These are phyloP conservation scores for Naganishia onofrii DNA, from an alignment of 768 basidiomycete species.

Conservation along the genomic window DNA sequence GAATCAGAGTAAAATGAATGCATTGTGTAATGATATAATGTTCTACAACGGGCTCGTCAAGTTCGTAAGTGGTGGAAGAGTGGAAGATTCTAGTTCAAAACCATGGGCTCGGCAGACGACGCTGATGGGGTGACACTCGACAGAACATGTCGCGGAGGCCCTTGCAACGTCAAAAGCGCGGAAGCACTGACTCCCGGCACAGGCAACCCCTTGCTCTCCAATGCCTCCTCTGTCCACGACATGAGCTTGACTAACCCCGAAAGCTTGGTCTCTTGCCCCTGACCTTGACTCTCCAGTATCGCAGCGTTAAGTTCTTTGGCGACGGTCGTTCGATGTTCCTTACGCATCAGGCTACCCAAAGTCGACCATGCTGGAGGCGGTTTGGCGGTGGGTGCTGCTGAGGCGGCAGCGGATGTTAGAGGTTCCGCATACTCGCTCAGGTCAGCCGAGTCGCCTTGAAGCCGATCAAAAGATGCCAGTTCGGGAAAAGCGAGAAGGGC, in stretches of 20 bases:
- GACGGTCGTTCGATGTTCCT: conserved; percentile 87
- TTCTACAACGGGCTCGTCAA: neutral
- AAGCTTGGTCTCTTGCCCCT: conserved; percentile 88
- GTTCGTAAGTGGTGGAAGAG: neutral
- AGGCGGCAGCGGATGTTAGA: conserved; percentile 24
- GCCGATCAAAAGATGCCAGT: conserved; percentile 39
- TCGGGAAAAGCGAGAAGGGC: conserved; percentile 66
- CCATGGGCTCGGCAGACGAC: conserved; percentile 3
- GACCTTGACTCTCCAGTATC: conserved; percentile 84
- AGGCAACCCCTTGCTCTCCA: conserved; percentile 57
- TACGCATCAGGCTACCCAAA: conserved; percentile 62
- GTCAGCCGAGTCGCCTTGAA: conserved; percentile 34
- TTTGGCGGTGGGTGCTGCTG: conserved; percentile 19
- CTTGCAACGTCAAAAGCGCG: conserved; percentile 20
- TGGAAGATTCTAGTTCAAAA: neutral
- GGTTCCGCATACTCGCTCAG: conserved; percentile 24
- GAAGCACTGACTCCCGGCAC: conserved; percentile 29
- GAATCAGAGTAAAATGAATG: neutral
- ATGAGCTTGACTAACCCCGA: conserved; percentile 76
- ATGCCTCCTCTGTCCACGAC: conserved; percentile 79
- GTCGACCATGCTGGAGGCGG: conserved; percentile 26
- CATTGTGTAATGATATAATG: neutral
- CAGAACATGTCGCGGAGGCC: conserved; percentile 9
- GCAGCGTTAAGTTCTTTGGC: conserved; percentile 94
- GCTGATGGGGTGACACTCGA: neutral